Evolutionary conservation across 1,284 basidiomycete species (phyloP).

Genomic region (Phylloboletellus chloephorus): DNA sequence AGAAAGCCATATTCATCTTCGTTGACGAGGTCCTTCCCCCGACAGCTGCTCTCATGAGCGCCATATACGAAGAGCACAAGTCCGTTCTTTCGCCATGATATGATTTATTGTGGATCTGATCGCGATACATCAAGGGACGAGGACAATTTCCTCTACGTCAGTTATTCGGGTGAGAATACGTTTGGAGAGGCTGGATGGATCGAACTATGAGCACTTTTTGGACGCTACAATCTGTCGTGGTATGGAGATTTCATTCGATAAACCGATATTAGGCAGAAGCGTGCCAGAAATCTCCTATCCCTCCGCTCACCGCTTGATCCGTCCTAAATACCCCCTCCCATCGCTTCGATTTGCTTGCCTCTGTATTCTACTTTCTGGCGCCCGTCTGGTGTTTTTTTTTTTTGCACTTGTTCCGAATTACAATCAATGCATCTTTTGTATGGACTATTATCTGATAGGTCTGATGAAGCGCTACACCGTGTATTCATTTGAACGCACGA

Average conservation of each 20-base stretch:
- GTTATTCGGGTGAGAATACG: slow-evolving; percentile 96
- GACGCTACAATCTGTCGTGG: slow-evolving; percentile 23
- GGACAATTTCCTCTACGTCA: slow-evolving; percentile 93
- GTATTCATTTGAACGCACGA: background rate
- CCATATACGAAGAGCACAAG: slow-evolving; percentile 99
- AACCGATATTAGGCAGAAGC: slow-evolving; percentile 26
- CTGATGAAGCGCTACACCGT: background rate
- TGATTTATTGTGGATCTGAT: slow-evolving; percentile 10
- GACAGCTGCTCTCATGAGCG: slow-evolving; percentile 97
- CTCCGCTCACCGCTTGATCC: slow-evolving; percentile 14
- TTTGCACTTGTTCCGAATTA: slow-evolving; percentile 11
- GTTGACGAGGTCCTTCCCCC: slow-evolving; percentile 98
- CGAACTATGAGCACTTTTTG: slow-evolving; percentile 36
- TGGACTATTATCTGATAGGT: slow-evolving; percentile 7
- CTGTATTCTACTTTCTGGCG: slow-evolving; percentile 26
- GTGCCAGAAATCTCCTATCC: slow-evolving; percentile 13
- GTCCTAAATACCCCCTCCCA: slow-evolving; percentile 25
- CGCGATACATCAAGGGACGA: slow-evolving; percentile 65
- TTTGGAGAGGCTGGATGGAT: slow-evolving; percentile 64
- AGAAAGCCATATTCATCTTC: slow-evolving; percentile 99
- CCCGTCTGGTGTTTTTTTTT: slow-evolving; percentile 3
- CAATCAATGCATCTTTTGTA: slow-evolving; percentile 14
- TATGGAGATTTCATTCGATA: slow-evolving; percentile 23
- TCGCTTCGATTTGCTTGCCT: slow-evolving; percentile 20
- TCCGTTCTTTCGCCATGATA: slow-evolving; percentile 41